Conservation (phyloP, 345 rosid species). For the Arabis alpina region DNA sequence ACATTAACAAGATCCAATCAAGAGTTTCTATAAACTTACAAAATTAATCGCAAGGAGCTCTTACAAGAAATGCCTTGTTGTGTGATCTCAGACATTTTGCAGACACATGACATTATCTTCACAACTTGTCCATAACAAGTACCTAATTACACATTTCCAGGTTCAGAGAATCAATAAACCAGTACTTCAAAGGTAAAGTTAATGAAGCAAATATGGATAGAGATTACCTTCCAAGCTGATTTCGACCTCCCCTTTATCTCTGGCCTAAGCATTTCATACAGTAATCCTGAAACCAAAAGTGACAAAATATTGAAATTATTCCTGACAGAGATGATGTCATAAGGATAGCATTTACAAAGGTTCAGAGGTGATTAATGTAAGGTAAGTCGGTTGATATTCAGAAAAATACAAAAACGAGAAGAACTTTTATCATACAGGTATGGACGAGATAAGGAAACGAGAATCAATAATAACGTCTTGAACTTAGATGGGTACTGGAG, state of each 20-base stretch:
- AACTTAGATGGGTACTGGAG: no score
- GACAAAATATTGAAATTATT: conserved; percentile 6
- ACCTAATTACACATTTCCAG: conserved; percentile 54
- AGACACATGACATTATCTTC: conserved; percentile 81
- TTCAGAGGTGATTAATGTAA: no score
- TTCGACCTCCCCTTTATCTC: conserved; percentile 74
- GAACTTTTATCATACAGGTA: no score
- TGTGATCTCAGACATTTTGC: conserved; percentile 95
- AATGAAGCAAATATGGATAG: neutral
- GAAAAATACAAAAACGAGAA: no score
- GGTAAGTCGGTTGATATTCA: no score
- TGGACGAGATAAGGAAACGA: no score
- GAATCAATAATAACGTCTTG: no score
- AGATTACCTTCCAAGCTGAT: conserved; percentile 86
- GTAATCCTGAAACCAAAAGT: conserved; percentile 60
- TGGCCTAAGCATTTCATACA: conserved; percentile 86
- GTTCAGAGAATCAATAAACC: conserved; percentile 16
- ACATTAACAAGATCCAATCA: no score
- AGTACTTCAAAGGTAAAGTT: conserved; percentile 6
- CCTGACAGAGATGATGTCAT: no score
- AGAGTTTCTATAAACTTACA: no score
- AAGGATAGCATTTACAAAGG: no score
- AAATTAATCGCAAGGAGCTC: conserved; percentile 35
- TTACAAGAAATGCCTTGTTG: conserved; percentile 95
- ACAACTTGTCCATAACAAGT: conserved; percentile 91